A percentile compares a stretch with the other conserved stretches of the same genome.
These are phyloP conservation scores for Teunomyces atbi DNA, from an alignment of 805 yeast genomes.

Conservation along the genomic window DNA sequence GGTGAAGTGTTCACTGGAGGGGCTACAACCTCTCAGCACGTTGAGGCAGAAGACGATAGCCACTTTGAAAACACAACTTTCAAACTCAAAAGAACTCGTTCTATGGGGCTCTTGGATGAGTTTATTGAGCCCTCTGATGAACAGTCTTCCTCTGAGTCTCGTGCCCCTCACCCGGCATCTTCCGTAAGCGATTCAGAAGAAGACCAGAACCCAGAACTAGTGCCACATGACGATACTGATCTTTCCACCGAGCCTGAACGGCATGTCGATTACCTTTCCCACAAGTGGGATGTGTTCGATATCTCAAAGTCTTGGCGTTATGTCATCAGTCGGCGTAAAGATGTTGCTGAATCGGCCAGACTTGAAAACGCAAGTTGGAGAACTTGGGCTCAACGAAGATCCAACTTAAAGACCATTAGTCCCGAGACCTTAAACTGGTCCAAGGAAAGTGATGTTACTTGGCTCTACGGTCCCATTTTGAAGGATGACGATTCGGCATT, in stretches of 20 bases:
- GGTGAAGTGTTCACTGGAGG: conserved; percentile 49
- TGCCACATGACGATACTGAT: conserved; percentile 84
- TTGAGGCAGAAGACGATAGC: conserved; percentile 68
- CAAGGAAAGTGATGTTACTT: conserved; percentile 94
- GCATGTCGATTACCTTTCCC: conserved; percentile 93
- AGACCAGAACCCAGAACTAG: conserved; percentile 29
- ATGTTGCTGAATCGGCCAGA: conserved; percentile 61
- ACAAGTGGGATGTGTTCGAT: conserved; percentile 93
- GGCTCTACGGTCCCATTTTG: conserved; percentile 92
- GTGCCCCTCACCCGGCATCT: not conserved
- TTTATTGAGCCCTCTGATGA: conserved; percentile 45
- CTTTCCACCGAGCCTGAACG: conserved; percentile 76
- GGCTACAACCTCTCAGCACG: conserved; percentile 62
- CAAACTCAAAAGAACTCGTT: conserved; percentile 75
- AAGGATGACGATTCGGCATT: conserved; percentile 35
- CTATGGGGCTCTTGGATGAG: conserved; percentile 77
- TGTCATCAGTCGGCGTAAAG: conserved; percentile 76
- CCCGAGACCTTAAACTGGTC: conserved; percentile 90
- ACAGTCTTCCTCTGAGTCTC: not conserved
- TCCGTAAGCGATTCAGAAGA: not conserved
- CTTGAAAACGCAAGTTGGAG: conserved; percentile 90
- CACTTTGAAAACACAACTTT: conserved; percentile 71
- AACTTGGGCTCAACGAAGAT: conserved; percentile 85
- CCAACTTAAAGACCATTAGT: conserved; percentile 68
- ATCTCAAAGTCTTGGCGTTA: conserved; percentile 96